These are phyloP conservation scores for Pichia sp. DNA, from an alignment of 1,139 yeast species.

Conservation along the genomic window DNA sequence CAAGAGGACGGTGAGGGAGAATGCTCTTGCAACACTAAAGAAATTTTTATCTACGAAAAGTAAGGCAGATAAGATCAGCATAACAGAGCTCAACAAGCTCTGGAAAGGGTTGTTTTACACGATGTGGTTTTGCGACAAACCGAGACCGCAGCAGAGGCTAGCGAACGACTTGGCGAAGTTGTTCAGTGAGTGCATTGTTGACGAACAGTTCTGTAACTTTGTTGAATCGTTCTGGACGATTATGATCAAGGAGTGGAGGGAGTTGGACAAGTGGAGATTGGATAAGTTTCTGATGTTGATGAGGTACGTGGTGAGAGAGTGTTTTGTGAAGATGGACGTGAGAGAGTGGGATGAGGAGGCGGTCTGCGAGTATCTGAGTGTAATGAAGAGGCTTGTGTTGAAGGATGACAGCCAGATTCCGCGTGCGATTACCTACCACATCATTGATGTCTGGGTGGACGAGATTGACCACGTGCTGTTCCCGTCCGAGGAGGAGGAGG, in stretches of 20 bases:
- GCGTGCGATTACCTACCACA: slow-evolving; percentile 76
- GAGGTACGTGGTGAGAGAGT: slow-evolving; percentile 69
- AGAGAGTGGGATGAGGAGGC: slow-evolving; percentile 54
- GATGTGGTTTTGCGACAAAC: slow-evolving; percentile 96
- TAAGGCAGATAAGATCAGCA: slow-evolving; percentile 21
- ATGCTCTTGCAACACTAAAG: slow-evolving; percentile 65
- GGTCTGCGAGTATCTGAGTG: slow-evolving; percentile 44
- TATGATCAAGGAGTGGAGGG: slow-evolving; percentile 77
- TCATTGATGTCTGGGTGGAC: slow-evolving; percentile 78
- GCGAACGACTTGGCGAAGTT: slow-evolving; percentile 71
- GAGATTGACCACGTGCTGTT: slow-evolving; percentile 70
- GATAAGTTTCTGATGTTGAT: slow-evolving; percentile 82
- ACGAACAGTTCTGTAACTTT: slow-evolving; percentile 44
- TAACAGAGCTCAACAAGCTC: slow-evolving; percentile 65
- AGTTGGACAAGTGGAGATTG: slow-evolving; percentile 77
- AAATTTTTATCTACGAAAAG: slow-evolving; percentile 45
- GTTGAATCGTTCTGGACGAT: slow-evolving; percentile 79
- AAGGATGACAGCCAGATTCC: slow-evolving; percentile 62
- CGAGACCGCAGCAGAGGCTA: slow-evolving; percentile 81
- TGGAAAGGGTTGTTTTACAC: slow-evolving; percentile 93
- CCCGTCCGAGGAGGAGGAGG: slow-evolving; percentile 35
- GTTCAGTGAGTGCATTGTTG: slow-evolving; percentile 43
- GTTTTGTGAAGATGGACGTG: slow-evolving; percentile 50
- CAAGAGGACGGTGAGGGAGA: slow-evolving; percentile 67
- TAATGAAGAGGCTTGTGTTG: slow-evolving; percentile 38